Percentiles rank a stretch among this genome's conserved stretches.
Conservation (phyloP, 2,329 filamentous ascomycete genomes). For the Magnaporthales sp. region DNA sequence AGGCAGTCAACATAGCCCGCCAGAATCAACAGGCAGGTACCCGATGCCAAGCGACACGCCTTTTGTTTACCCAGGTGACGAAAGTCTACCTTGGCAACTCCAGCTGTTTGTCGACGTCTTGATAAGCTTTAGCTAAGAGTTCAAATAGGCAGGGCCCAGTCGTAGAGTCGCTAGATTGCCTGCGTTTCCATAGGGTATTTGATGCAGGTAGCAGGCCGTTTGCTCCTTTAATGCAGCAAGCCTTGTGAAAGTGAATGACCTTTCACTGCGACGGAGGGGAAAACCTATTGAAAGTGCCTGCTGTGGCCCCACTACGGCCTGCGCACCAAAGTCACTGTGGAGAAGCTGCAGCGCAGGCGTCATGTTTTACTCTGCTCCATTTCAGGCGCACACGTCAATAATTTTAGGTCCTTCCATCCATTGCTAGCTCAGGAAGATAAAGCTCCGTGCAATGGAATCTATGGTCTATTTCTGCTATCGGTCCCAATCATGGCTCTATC, state of each 20-base stretch:
- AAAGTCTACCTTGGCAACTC: background rate
- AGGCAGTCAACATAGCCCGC: background rate
- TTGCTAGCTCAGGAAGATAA: background rate
- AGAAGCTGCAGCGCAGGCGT: background rate
- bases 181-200: background rate
- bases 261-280: background rate
- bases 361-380: background rate
- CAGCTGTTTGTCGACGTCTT: background rate
- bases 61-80: background rate
- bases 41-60: background rate
- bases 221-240: background rate
- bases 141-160: background rate
- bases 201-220: background rate
- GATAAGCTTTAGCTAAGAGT: background rate
- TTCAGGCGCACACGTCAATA: background rate
- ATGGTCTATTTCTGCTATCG: background rate
- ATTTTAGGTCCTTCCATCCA: background rate
- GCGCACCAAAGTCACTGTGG: background rate
- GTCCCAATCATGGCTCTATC: background rate
- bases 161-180: background rate
- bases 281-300: background rate
- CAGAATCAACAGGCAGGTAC: background rate
- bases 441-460: background rate
- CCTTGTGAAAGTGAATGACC: background rate
- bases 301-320: background rate